Evolutionary conservation across 805 yeast species (phyloP).

Genomic region (Candida namnaoensis): DNA sequence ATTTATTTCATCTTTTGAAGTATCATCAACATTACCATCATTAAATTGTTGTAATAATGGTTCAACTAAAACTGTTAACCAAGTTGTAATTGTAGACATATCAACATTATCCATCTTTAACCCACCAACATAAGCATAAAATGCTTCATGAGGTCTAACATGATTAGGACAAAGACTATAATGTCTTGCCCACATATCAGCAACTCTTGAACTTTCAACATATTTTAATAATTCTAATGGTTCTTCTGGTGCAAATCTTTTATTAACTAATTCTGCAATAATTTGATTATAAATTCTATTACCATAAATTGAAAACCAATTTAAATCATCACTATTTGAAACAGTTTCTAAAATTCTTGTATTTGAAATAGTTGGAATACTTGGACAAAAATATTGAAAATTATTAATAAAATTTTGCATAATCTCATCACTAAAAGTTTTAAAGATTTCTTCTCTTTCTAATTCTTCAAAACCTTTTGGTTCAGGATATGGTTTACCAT

Average conservation of each 20-base stretch:
- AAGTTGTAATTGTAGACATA: conserved; percentile 1
- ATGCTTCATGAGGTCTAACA: conserved; percentile 1
- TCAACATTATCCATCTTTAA: background rate
- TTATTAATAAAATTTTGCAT: background rate
- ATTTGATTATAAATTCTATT: conserved; percentile 1
- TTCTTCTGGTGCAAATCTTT: conserved; percentile 3
- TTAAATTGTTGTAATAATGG: conserved; percentile 2
- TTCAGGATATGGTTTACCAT: background rate
- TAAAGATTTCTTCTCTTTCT: background rate
- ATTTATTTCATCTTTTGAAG: conserved; percentile 1
- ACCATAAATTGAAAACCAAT: conserved; percentile 1
- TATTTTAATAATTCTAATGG: conserved; percentile 1
- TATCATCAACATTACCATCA: background rate
- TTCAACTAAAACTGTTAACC: conserved; percentile 5
- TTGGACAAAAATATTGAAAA: background rate
- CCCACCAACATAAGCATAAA: conserved; percentile 6
- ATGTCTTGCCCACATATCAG: conserved; percentile 1
- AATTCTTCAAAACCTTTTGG: too few relatives aligned
- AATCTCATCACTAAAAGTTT: background rate
- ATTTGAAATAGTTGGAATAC: conserved; percentile 1
- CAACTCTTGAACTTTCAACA: conserved; percentile 1
- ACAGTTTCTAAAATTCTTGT: background rate
- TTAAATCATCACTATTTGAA: background rate
- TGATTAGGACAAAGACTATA: conserved; percentile 1
- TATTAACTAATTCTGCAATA: background rate